Base-by-base conservation (phyloP, 106 monocot genomes). In the Allium sativum region DNA sequence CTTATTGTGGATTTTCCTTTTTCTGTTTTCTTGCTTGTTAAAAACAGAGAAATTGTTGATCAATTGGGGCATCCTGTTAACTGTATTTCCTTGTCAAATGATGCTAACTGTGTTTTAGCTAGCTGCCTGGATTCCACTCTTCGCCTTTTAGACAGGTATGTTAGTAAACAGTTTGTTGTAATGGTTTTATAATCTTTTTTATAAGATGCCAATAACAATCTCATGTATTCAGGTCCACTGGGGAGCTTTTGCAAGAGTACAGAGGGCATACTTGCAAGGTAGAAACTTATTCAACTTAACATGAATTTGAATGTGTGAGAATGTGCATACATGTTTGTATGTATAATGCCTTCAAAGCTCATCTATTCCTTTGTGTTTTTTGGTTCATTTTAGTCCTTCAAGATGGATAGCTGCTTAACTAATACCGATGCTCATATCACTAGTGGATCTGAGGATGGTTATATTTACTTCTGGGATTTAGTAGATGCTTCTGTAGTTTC, bases 371-470 rank as follows among this genome's bases (percentile, higher is more conserved):
- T 60, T 44, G 18, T 44, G 44, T 60, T n/a, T 60, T 6, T 40
- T 44, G 8, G 16, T 44, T 10, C 9, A 21, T 11, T 62, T 45
- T 55, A 99, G 98, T 99, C 92, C 14, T 99, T 42, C 76, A 99
- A 99, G 74, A 99, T 90, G 90, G 98, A 98, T 78, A 92, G 88
- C 70, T 92, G 98, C 57, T 74, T 99, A 40, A 92, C 98, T 62
- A 99, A 99, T 70, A 85, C 76, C 12, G 92, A 99, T 77, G 98
- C 98, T 11, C 88, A 88, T 77, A 81, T 99, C 13, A 75, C 70
- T 61, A 72, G 84, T 68, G 98, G 92, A 73, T 99, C 92, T 40
- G 92, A 92, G 68, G 92, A 99, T 75, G 92, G 98, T 9, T 79
- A 56, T 61, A 79, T 99, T 74, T 99, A 70, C 78, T 88, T 88